phyloP scores from a whole-genome alignment of 495 filamentous ascomycete genomes.

The Achaetomiella virescens region DNA sequence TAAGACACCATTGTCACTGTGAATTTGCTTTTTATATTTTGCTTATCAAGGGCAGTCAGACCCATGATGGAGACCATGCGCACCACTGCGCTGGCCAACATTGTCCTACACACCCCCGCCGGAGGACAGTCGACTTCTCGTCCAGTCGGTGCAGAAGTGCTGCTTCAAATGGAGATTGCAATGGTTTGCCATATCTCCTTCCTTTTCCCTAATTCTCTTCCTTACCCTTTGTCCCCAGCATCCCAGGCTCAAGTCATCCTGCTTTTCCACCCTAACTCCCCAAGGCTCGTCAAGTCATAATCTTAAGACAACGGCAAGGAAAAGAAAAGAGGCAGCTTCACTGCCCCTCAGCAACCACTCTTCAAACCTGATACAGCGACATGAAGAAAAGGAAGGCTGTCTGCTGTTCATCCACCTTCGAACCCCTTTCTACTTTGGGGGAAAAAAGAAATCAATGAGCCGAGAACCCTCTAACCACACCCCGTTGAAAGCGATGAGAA shows the following conservation, averaged over 20 bases:
- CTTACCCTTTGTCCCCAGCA: background rate
- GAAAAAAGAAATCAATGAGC: background rate
- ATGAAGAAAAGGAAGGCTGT: slow-evolving; percentile 9
- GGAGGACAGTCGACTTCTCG: background rate
- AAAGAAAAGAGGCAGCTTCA: slow-evolving; percentile 13
- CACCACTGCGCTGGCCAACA: background rate
- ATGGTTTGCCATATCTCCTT: background rate
- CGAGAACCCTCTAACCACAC: slow-evolving; percentile 2
- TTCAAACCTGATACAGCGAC: slow-evolving; percentile 15
- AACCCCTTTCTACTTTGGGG: background rate
- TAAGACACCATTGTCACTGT: slow-evolving; percentile 52
- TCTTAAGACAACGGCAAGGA: slow-evolving; percentile 7
- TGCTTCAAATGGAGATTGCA: background rate
- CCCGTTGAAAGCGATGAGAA: background rate
- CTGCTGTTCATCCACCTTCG: background rate
- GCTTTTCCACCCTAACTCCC: background rate
- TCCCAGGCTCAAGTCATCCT: slow-evolving; percentile 10
- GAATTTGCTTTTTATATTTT: slow-evolving; percentile 6
- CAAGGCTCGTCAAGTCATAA: slow-evolving; percentile 28
- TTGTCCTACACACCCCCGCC: background rate
- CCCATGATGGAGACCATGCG: background rate
- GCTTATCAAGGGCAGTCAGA: background rate
- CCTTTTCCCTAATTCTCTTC: background rate
- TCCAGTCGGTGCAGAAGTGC: background rate
- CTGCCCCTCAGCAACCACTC: slow-evolving; percentile 9